These are phyloP conservation scores for Anacardium occidentale DNA, from an alignment of 345 rosid genomes.

Conservation along the genomic window DNA sequence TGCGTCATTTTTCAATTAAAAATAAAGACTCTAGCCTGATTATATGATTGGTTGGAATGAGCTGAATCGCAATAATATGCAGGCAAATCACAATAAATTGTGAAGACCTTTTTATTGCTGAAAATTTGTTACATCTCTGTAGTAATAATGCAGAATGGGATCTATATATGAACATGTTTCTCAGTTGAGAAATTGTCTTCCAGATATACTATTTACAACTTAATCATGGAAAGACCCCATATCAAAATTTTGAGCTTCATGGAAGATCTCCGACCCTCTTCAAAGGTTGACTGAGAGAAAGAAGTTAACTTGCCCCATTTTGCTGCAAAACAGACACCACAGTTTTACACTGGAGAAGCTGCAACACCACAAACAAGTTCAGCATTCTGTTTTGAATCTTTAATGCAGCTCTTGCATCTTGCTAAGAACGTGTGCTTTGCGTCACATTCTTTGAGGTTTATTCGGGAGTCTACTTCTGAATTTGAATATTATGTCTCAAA, in stretches of 20 bases:
- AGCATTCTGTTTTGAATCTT: neutral
- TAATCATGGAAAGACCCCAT: neutral
- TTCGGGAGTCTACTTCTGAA: slow-evolving; percentile 31
- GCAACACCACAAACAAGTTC: neutral
- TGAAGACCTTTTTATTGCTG: neutral
- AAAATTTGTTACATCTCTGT: neutral
- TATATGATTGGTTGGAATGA: no score
- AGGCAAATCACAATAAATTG: neutral
- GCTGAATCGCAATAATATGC: neutral
- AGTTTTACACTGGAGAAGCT: neutral
- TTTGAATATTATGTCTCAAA: slow-evolving; percentile 28
- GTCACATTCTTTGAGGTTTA: neutral
- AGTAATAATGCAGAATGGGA: neutral
- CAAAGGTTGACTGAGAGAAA: neutral
- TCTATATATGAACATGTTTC: neutral
- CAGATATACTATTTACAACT: neutral
- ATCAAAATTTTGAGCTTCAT: neutral
- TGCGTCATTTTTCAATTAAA: no score
- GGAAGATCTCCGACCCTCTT: neutral
- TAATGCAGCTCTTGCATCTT: neutral
- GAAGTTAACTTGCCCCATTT: neutral
- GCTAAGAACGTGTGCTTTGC: neutral
- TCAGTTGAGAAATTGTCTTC: neutral
- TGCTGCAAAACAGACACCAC: neutral
- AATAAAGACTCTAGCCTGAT: no score